Conservation (phyloP, 306 rosid genomes). For the Vigna hirtella region DNA sequence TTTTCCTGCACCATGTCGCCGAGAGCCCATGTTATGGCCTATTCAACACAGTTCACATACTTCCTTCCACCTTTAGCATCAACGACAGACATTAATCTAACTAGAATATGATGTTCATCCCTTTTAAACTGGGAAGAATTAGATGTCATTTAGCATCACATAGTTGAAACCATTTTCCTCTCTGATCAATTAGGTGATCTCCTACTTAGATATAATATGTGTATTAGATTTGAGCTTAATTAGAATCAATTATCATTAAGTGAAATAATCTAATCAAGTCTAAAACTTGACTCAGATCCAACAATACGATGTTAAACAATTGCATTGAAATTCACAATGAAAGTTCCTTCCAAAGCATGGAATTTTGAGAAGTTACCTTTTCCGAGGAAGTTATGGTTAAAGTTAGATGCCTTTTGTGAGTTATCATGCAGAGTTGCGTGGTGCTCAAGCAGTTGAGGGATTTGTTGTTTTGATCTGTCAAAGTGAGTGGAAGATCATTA, state of each 20-base stretch:
- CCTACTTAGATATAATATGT: not conserved
- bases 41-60: constrained; percentile 42
- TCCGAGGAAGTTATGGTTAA: not conserved
- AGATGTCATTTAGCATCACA: not conserved
- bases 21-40: constrained; percentile 53
- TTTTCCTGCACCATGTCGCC: constrained; percentile 59
- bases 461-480: not conserved
- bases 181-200: not conserved
- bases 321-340: constrained; percentile 7
- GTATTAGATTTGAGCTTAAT: not conserved
- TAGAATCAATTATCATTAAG: too few relatives aligned
- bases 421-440: constrained; percentile 1
- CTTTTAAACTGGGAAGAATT: constrained; percentile 10
- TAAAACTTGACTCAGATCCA: too few relatives aligned
- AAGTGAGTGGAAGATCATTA: not conserved
- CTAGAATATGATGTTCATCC: constrained; percentile 13
- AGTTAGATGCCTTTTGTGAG: constrained; percentile 18
- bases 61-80: not conserved
- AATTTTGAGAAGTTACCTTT: not conserved
- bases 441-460: not conserved
- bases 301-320: not conserved
- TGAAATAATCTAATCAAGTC: too few relatives aligned
- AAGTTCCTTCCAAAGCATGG: not conserved
- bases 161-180: constrained; percentile 12
- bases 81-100: constrained; percentile 3